These are phyloP conservation scores for Albugo laibachii DNA, from an alignment of 352 stramenopile genomes.

Conservation along the genomic window DNA sequence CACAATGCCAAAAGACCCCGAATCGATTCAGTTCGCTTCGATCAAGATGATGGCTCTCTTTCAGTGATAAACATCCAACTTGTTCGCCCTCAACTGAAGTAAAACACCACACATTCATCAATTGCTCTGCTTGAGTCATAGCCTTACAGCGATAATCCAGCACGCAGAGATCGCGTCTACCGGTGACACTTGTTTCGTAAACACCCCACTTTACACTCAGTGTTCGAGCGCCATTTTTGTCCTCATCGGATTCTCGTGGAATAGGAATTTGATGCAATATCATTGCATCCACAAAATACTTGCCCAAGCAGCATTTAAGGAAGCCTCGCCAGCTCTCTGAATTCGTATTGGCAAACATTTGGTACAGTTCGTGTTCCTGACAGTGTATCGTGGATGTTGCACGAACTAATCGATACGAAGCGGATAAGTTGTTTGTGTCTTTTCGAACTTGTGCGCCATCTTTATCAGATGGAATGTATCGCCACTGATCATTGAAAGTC, in stretches of 20 bases:
- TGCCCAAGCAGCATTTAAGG: conserved; percentile 49
- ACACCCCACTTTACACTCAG: conserved; percentile 61
- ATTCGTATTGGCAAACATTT: conserved; percentile 43
- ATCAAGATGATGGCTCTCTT: conserved; percentile 37
- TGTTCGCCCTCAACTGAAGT: conserved; percentile 46
- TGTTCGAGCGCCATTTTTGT: conserved; percentile 8
- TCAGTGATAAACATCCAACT: conserved; percentile 59
- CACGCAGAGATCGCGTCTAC: conserved; percentile 45
- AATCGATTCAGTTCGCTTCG: conserved; percentile 40
- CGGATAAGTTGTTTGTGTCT: conserved; percentile 55
- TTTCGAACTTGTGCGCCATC: conserved; percentile 65
- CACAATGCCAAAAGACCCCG: conserved; percentile 47
- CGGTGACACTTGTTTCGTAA: conserved; percentile 31
- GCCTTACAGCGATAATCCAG: conserved; percentile 51
- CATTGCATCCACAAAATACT: conserved; percentile 54
- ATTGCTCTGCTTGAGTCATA: conserved; percentile 30
- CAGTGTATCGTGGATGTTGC: conserved; percentile 46
- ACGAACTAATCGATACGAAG: conserved; percentile 41
- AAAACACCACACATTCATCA: conserved; percentile 55
- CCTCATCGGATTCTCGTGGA: conserved; percentile 4
- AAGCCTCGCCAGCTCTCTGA: conserved; percentile 60
- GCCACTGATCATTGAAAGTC: conserved; percentile 65
- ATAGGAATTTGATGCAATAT: conserved; percentile 36
- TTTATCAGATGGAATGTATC: conserved; percentile 58
- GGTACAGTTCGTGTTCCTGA: conserved; percentile 53